A percentile compares a stretch with the other conserved stretches of the same genome.
Conservation (phyloP, 495 filamentous ascomycete species). For the Pyrenula aspistea region DNA sequence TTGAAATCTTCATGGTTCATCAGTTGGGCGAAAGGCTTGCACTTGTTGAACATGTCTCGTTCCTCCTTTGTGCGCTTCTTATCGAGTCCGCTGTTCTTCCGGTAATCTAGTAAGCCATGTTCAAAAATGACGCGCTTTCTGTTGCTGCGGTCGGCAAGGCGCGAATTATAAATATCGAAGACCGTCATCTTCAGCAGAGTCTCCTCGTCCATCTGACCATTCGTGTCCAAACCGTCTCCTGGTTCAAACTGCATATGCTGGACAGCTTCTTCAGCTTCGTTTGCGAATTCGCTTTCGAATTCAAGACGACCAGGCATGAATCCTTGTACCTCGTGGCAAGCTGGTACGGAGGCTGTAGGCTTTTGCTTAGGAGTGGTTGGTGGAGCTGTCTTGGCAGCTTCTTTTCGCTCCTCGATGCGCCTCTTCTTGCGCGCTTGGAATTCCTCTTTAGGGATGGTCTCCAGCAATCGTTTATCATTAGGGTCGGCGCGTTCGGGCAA, state of each 20-base stretch:
- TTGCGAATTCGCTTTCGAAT: conserved; percentile 95
- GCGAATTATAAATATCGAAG: conserved; percentile 96
- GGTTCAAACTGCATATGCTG: conserved; percentile 98
- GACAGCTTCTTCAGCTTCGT: conserved; percentile 96
- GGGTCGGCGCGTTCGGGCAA: conserved; percentile 76
- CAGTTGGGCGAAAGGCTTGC: conserved; percentile 91
- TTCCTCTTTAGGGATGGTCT: conserved; percentile 73
- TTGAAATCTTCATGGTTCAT: conserved; percentile 92
- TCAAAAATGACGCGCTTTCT: conserved; percentile 95
- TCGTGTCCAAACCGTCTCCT: conserved; percentile 81
- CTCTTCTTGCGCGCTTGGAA: conserved; percentile 93
- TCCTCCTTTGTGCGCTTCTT: conserved; percentile 97
- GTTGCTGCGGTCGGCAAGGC: conserved; percentile 82
- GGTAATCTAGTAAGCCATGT: conserved; percentile 82
- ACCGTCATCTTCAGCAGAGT: conserved; percentile 96
- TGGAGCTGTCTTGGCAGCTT: conserved; percentile 71
- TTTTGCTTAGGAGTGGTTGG: conserved; percentile 86
- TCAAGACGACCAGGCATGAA: conserved; percentile 98
- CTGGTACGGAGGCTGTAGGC: conserved; percentile 82
- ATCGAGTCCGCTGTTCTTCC: conserved; percentile 73
- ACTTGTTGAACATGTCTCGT: conserved; percentile 75
- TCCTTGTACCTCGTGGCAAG: conserved; percentile 94
- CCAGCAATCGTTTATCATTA: conserved; percentile 59
- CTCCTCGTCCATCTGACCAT: conserved; percentile 79
- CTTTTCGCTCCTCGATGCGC: conserved; percentile 84